Evolutionary conservation across 257 asterid genomes (phyloP).

Genomic region (Cinchona pubescens): DNA sequence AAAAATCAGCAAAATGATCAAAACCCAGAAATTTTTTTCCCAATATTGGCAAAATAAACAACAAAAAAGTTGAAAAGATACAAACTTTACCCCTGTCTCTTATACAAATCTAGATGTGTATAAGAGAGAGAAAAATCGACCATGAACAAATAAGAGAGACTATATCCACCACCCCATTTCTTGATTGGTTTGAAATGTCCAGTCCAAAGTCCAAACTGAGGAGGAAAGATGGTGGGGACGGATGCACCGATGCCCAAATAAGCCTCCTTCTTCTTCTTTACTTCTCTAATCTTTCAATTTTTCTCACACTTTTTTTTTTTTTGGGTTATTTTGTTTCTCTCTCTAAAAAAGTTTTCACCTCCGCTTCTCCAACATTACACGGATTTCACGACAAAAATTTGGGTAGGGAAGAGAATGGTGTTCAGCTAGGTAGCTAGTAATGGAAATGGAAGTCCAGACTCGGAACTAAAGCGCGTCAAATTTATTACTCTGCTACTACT

Average conservation of each 20-base stretch:
- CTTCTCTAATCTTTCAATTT: not conserved
- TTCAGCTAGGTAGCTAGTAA: too few relatives aligned
- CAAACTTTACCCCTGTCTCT: not conserved
- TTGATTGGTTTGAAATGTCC: slow-evolving; percentile 5
- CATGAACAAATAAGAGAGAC: slow-evolving; percentile 28
- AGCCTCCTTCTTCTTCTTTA: not conserved
- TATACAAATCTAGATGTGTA: too few relatives aligned
- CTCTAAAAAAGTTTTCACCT: slow-evolving; percentile 1
- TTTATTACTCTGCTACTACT: slow-evolving; percentile 22
- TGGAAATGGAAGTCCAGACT: too few relatives aligned
- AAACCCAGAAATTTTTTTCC: not conserved
- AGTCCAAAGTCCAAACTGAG: not conserved
- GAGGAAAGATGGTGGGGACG: slow-evolving; percentile 15
- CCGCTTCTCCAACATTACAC: slow-evolving; percentile 33
- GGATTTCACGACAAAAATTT: slow-evolving; percentile 44
- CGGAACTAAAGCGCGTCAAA: too few relatives aligned
- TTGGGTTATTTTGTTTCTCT: not conserved
- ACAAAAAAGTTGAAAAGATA: not conserved
- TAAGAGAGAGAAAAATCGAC: slow-evolving; percentile 6
- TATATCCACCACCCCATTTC: slow-evolving; percentile 35
- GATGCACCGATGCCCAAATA: slow-evolving; percentile 5
- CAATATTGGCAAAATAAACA: not conserved
- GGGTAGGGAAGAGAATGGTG: too few relatives aligned
- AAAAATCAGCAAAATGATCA: not conserved
- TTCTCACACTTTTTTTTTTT: not conserved